phyloP scores from a whole-genome alignment of 2,329 filamentous ascomycete genomes.

The Cladosporium sp. region DNA sequence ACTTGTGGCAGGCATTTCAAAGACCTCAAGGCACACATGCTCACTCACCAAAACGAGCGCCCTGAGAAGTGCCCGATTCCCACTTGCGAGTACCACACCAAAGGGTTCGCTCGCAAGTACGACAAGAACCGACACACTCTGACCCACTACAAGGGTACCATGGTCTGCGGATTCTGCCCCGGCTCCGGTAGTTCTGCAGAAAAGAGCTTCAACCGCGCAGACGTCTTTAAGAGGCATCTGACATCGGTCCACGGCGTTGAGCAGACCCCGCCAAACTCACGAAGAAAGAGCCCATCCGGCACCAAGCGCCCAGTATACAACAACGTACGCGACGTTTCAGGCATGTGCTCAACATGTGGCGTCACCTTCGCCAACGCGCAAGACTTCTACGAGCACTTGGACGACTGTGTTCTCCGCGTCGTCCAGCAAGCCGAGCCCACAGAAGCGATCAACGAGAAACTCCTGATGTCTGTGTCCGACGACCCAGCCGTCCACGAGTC shows the following conservation, averaged over 20 bases:
- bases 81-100: conserved; percentile 85
- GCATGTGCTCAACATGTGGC: conserved; percentile 88
- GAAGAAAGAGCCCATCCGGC: conserved; percentile 59
- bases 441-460: conserved; percentile 54
- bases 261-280: conserved; percentile 85
- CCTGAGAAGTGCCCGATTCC: conserved; percentile 92
- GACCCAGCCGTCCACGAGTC: conserved; percentile 54
- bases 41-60: conserved; percentile 85
- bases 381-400: conserved; percentile 95
- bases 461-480: conserved; percentile 54
- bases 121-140: conserved; percentile 93
- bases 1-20: conserved; percentile 86
- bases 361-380: conserved; percentile 79
- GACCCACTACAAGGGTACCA: conserved; percentile 94
- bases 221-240: conserved; percentile 92
- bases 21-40: conserved; percentile 88
- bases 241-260: conserved; percentile 89
- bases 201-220: conserved; percentile 92
- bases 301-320: conserved; percentile 59
- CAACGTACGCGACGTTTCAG: conserved; percentile 71
- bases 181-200: conserved; percentile 82
- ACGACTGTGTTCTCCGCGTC: conserved; percentile 61
- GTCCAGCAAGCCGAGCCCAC: conserved; percentile 56
- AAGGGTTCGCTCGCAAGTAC: conserved; percentile 92
- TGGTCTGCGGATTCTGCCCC: conserved; percentile 94